Conservation (phyloP, 2,329 filamentous ascomycete species). For the Colletotrichum sp. region DNA sequence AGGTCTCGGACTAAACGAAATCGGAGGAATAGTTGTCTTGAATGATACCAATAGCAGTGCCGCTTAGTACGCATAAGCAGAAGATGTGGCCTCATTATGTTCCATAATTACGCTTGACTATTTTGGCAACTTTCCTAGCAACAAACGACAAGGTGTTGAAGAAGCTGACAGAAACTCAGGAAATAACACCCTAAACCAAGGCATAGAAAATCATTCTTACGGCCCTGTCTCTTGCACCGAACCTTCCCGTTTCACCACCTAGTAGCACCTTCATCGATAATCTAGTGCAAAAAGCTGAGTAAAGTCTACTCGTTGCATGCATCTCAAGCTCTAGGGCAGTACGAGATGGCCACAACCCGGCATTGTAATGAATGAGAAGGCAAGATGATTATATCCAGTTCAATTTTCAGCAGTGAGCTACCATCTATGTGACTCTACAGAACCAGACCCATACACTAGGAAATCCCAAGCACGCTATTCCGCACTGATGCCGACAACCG, state of each 20-base stretch:
- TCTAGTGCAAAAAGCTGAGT: too few species aligned
- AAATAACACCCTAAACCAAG: too few species aligned
- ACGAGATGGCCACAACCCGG: fast-evolving
- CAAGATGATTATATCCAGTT: neutral
- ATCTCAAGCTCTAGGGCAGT: too few species aligned
- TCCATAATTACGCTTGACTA: neutral
- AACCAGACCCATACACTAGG: neutral
- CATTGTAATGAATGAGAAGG: neutral
- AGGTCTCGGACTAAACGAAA: neutral
- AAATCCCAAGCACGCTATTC: neutral
- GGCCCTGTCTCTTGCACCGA: too few species aligned
- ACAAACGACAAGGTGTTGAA: neutral
- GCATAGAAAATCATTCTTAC: too few species aligned
- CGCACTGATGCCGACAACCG: neutral
- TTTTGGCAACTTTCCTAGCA: neutral
- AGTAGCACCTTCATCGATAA: too few species aligned
- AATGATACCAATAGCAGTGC: neutral
- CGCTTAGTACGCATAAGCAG: neutral
- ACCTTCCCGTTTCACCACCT: too few species aligned
- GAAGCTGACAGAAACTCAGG: neutral
- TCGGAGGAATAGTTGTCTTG: neutral
- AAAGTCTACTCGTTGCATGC: too few species aligned
- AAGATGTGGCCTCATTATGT: neutral
- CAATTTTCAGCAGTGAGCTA: neutral
- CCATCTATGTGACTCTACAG: neutral